A percentile compares a stretch with the other conserved stretches of the same genome.
Evolutionary conservation across 1,284 basidiomycete genomes (phyloP).

Genomic region (Ganoderma sp.): DNA sequence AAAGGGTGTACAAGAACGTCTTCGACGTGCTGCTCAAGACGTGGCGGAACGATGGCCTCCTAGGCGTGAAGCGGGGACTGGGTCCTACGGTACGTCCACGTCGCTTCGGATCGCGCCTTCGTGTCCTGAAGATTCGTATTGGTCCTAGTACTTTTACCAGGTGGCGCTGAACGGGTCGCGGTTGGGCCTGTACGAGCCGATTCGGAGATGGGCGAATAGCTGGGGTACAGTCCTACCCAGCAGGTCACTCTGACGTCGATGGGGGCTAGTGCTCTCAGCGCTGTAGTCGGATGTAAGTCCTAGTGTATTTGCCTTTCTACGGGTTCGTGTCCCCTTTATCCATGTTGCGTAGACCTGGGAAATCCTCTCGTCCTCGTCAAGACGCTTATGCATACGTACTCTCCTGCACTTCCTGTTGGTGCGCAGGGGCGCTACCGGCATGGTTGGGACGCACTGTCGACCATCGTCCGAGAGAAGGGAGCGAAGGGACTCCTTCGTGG

Average conservation of each 20-base stretch:
- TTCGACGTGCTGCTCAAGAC: constrained; percentile 90
- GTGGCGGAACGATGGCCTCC: constrained; percentile 89
- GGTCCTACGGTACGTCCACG: constrained; percentile 77
- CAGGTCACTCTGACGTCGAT: background rate
- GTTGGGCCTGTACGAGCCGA: background rate
- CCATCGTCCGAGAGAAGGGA: constrained; percentile 60
- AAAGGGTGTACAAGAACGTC: constrained; percentile 87
- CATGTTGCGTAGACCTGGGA: constrained; percentile 57
- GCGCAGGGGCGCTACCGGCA: constrained; percentile 84
- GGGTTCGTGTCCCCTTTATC: background rate
- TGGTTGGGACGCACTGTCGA: constrained; percentile 77
- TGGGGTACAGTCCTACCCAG: background rate
- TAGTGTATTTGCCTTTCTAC: background rate
- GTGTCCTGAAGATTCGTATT: too few species aligned
- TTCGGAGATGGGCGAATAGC: background rate
- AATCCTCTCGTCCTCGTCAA: constrained; percentile 97
- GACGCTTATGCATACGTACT: constrained; percentile 96
- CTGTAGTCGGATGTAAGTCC: background rate
- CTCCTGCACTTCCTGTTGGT: constrained; percentile 85
- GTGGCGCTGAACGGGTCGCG: background rate
- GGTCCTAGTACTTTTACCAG: background rate
- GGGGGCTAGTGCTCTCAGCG: background rate
- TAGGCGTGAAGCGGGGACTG: constrained; percentile 90
- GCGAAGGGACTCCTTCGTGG: constrained; percentile 66
- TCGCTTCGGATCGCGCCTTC: background rate